Evolutionary conservation across 257 asterid species (phyloP), one percentile per base, ranked within the genome.

Genomic region (Nicotiana otophora): DNA sequence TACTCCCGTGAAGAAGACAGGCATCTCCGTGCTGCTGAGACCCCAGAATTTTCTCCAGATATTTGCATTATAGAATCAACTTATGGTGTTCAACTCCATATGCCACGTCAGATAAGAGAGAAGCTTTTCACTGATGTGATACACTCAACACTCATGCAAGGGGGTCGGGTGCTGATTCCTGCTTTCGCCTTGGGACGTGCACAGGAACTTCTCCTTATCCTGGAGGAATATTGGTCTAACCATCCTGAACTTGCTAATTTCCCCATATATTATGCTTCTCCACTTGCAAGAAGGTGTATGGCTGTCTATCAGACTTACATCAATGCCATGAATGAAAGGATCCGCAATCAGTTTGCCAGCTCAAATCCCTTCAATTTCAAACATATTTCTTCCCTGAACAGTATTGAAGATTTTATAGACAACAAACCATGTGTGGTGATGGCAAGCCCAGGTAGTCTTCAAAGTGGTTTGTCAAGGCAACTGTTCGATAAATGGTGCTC

Each of bases 131-230:
- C 99, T 7, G 99, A 96, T 28, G 97, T 88, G 80, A 94, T 96
- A 51, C 95, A 96, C 89, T 31, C 83, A 34, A 92, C 98, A 2
- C 88, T 96, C 60, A 83, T 94, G 78, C 98, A 92, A 86, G 98
- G 99, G 36, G 98, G 99, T 9, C 97, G 98, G 75, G 98, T 96
- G 30, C 87, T 96, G 58, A 96, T 96, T 81, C 99, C 98, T 10
- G 98, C 97, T 63, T 96, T 86, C 82, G 99, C 99, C 82, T 94
- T 94, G 72, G 98, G 99, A 54, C 94, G 99, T 31, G 98, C 99
- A 3, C 99, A 96, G 85, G 99, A 96, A 87, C 88, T 96, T n/a
- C 94, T 96, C 31, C 93, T 96, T 77, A 96, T 96, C 69, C 87
- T 96, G 82, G 99, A 96, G 7, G 99, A 96, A 82, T 96, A 92